Evolutionary conservation across 169 alveolate genomes (phyloP).

Genomic region (Eimeria maxima): DNA sequence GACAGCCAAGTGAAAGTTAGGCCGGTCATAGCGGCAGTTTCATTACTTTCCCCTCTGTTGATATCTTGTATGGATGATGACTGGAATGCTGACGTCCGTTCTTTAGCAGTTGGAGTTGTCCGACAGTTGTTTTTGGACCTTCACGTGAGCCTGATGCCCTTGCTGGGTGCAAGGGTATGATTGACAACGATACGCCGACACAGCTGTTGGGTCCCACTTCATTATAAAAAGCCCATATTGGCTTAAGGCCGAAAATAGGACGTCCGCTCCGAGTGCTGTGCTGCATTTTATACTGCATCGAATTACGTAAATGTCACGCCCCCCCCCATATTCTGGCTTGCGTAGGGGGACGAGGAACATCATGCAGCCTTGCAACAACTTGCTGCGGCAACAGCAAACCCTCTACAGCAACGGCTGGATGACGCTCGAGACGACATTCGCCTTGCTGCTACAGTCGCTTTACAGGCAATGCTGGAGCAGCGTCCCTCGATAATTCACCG

Average conservation of each 20-base stretch:
- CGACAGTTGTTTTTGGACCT: conserved; percentile 71
- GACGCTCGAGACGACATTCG: conserved; percentile 81
- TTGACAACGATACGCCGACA: neutral
- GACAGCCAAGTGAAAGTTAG: neutral
- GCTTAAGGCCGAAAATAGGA: neutral
- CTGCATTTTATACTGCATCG: neutral
- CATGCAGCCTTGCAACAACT: conserved; percentile 48
- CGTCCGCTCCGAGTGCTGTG: neutral
- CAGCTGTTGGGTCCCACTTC: too few species aligned
- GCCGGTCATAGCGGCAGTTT: conserved; percentile 1
- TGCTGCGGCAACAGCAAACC: conserved; percentile 45
- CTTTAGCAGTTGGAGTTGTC: conserved; percentile 54
- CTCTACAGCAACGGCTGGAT: conserved; percentile 83
- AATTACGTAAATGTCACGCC: too few species aligned
- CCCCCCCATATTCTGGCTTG: neutral
- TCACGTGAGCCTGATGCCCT: conserved; percentile 19
- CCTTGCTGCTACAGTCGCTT: conserved; percentile 73
- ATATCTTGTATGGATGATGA: conserved; percentile 66
- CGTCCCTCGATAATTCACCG: conserved; percentile 50
- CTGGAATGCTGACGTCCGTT: conserved; percentile 75
- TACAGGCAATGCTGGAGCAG: conserved; percentile 62
- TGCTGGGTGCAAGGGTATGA: neutral
- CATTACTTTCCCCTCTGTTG: conserved; percentile 45
- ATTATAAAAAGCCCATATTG: neutral
- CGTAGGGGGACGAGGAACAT: conserved; percentile 27